These are phyloP conservation scores for Vitis hybrid DNA, from an alignment of 177 flowering plant genomes.

Conservation along the genomic window DNA sequence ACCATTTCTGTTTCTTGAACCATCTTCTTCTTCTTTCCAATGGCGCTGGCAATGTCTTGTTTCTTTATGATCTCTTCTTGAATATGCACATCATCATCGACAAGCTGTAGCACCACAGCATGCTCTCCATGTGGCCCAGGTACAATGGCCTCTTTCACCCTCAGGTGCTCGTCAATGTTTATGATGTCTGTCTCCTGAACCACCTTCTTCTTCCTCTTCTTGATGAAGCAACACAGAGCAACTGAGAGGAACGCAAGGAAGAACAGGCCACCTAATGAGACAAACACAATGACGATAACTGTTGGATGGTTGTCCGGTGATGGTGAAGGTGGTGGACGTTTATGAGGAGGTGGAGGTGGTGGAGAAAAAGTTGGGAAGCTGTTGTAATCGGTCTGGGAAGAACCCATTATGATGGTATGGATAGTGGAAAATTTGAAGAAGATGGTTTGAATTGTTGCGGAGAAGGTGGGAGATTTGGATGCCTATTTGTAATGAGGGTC, in stretches of 20 bases:
- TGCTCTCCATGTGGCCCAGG: constrained; percentile 37
- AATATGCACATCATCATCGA: no score
- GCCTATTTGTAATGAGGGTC: constrained; percentile 31
- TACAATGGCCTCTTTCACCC: constrained; percentile 37
- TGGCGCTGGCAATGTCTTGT: no score
- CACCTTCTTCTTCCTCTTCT: constrained; percentile 42
- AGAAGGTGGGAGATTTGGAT: constrained; percentile 5
- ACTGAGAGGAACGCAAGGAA: constrained; percentile 56
- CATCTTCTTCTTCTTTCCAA: no score
- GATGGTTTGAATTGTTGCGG: background rate
- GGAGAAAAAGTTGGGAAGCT: constrained; percentile 15
- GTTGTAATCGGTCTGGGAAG: constrained; percentile 14
- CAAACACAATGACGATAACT: constrained; percentile 58
- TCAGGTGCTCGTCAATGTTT: constrained; percentile 35
- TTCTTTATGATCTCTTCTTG: no score
- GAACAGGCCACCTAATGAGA: constrained; percentile 66
- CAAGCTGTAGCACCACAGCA: constrained; percentile 5
- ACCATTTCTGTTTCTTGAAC: constrained; percentile 21
- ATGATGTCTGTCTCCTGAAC: constrained; percentile 27
- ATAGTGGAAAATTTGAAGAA: background rate
- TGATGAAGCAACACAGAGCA: constrained; percentile 57
- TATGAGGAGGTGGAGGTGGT: constrained; percentile 4
- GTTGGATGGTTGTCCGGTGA: constrained; percentile 34
- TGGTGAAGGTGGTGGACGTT: constrained; percentile 38
- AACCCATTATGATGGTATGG: constrained; percentile 9